phyloP scores from a whole-genome alignment of 257 asterid genomes.

The Dorcoceras hygrometricum region DNA sequence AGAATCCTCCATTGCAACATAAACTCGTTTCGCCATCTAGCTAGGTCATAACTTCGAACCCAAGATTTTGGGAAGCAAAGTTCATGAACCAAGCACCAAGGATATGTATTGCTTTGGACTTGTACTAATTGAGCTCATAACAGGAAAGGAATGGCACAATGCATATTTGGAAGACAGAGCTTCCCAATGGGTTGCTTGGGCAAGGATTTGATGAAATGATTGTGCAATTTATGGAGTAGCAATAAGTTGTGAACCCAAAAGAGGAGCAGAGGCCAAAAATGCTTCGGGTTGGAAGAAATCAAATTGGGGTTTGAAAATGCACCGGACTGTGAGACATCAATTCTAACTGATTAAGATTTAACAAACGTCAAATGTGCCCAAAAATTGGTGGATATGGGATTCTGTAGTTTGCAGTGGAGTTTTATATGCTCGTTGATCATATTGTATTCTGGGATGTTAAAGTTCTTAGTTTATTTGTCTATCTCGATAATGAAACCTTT shows the following conservation, averaged over 20 bases:
- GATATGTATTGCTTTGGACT: background rate
- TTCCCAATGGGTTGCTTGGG: background rate
- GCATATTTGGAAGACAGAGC: background rate
- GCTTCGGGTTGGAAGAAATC: background rate
- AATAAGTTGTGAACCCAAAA: background rate
- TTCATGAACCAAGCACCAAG: background rate
- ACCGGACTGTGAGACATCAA: too few relatives aligned
- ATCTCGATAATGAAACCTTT: too few relatives aligned
- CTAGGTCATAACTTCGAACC: background rate
- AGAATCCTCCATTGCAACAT: background rate
- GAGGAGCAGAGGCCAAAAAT: background rate
- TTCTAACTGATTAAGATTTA: too few relatives aligned
- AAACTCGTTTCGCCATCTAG: background rate
- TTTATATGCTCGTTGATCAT: background rate
- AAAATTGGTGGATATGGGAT: background rate
- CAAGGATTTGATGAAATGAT: background rate
- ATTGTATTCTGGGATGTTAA: too few relatives aligned
- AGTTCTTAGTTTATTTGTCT: too few relatives aligned
- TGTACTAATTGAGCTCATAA: background rate
- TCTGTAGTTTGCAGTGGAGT: background rate
- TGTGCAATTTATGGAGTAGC: background rate
- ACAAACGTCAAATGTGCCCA: background rate
- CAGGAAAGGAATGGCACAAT: background rate
- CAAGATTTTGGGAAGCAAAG: background rate
- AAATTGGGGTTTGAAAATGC: background rate